A percentile compares a stretch with the other conserved stretches of the same genome.
Evolutionary conservation across 139 green algal genomes (phyloP).

Genomic region (Gonium pectorale): DNA sequence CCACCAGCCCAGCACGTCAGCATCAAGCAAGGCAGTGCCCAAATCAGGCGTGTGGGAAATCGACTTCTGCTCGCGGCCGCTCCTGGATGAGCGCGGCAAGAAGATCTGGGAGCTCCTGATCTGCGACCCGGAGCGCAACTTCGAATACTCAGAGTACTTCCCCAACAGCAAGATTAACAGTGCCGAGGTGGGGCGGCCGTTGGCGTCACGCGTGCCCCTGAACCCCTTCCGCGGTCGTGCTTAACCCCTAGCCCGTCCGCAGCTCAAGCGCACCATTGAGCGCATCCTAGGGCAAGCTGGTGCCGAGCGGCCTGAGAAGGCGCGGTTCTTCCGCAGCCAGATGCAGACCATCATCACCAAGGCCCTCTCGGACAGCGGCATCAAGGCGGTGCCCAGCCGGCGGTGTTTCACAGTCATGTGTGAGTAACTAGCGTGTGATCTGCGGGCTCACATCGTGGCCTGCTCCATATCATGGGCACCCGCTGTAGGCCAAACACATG

Average conservation of each 20-base stretch:
- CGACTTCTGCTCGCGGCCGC: constrained; percentile 96
- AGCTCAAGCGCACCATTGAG: constrained; percentile 85
- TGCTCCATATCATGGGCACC: no score
- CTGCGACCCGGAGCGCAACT: constrained; percentile 83
- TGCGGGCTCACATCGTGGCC: no score
- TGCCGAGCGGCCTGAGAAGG: constrained; percentile 75
- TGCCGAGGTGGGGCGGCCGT: constrained; percentile 71
- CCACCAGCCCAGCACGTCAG: constrained; percentile 22
- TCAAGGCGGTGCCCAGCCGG: constrained; percentile 91
- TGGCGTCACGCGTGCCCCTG: no score
- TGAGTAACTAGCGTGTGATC: constrained; percentile 60
- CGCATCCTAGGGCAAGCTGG: constrained; percentile 79
- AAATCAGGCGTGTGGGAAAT: constrained; percentile 87
- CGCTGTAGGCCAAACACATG: no score
- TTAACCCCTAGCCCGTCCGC: constrained; percentile 18
- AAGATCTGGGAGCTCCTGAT: constrained; percentile 99
- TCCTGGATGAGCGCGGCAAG: constrained; percentile 97
- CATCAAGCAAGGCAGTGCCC: constrained; percentile 34
- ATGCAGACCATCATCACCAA: constrained; percentile 99
- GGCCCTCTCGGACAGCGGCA: constrained; percentile 90
- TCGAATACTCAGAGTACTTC: constrained; percentile 95
- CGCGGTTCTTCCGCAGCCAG: constrained; percentile 94
- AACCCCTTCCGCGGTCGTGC: no score
- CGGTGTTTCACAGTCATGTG: constrained; percentile 93
- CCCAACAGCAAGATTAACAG: constrained; percentile 99